Percentiles rank a stretch among this genome's conserved stretches.
Conservation (phyloP, 352 stramenopile genomes). For the Phytophthora ramorum region DNA sequence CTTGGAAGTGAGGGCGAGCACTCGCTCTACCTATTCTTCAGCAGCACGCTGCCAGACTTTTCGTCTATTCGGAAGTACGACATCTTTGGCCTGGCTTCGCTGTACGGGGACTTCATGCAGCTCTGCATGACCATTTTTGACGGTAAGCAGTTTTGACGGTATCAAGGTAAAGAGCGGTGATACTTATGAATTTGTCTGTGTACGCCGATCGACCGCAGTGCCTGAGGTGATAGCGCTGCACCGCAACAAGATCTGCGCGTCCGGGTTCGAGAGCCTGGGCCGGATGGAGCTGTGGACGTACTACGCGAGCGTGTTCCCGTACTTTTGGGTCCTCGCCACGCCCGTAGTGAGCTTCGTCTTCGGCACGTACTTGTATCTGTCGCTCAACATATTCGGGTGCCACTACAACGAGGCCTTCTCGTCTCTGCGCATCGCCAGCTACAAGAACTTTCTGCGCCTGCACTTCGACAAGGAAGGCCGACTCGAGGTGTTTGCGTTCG, state of each 20-base stretch:
- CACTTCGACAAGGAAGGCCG: constrained; percentile 79
- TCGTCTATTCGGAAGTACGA: constrained; percentile 71
- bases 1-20: constrained; percentile 72
- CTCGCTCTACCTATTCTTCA: constrained; percentile 84
- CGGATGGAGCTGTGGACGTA: constrained; percentile 85
- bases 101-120: constrained; percentile 77
- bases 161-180: neutral
- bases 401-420: constrained; percentile 93
- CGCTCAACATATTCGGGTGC: constrained; percentile 84
- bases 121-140: constrained; percentile 88
- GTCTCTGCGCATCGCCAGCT: constrained; percentile 86
- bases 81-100: constrained; percentile 60
- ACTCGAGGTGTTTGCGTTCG: constrained; percentile 84
- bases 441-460: constrained; percentile 91
- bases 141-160: constrained; percentile 40
- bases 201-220: constrained; percentile 38
- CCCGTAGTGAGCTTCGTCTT: constrained; percentile 85
- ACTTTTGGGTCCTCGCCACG: constrained; percentile 88
- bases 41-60: constrained; percentile 74
- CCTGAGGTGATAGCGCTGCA: constrained; percentile 84
- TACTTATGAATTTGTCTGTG: neutral
- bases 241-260: constrained; percentile 84
- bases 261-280: constrained; percentile 60
- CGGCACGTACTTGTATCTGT: constrained; percentile 84
- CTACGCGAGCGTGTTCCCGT: constrained; percentile 86